A percentile compares a stretch with the other conserved stretches of the same genome.
These are phyloP conservation scores for Hyphodiscus sp. DNA, from an alignment of 2,329 filamentous ascomycete species.

Conservation along the genomic window DNA sequence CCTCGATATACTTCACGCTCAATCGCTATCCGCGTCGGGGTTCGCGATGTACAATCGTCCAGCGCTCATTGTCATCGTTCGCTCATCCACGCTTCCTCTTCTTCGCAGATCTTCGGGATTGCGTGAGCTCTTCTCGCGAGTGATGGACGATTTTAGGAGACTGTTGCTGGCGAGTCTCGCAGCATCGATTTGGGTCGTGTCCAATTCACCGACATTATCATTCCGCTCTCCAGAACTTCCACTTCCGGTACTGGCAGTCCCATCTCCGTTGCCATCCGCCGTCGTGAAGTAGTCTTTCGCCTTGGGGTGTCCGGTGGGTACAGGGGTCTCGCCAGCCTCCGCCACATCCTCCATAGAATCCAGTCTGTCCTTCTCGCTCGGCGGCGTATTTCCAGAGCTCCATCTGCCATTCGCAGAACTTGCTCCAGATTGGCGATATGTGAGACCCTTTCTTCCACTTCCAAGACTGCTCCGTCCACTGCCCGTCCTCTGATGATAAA, in stretches of 20 bases:
- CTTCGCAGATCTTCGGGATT: conserved; percentile 66
- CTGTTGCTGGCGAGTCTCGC: conserved; percentile 53
- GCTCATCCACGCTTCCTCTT: conserved; percentile 77
- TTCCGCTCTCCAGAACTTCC: conserved; percentile 42
- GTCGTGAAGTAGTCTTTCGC: conserved; percentile 22
- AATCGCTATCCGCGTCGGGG: conserved; percentile 49
- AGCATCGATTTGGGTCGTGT: conserved; percentile 28
- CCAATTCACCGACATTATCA: conserved; percentile 53
- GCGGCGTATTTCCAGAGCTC: conserved; percentile 39
- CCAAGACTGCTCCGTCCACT: conserved; percentile 62
- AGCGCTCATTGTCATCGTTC: conserved; percentile 56
- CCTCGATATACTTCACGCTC: too few relatives aligned
- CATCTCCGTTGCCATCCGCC: conserved; percentile 18
- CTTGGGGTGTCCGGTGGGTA: conserved; percentile 11
- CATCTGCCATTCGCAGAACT: conserved; percentile 33
- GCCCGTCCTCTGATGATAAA: conserved; percentile 62
- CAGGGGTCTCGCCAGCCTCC: conserved; percentile 24
- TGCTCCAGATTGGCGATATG: conserved; percentile 33
- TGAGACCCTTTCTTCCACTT: conserved; percentile 33
- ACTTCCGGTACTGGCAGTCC: conserved; percentile 25
- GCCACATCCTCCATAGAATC: conserved; percentile 21
- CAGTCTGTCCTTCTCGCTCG: conserved; percentile 27
- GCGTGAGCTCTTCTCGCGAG: conserved; percentile 60
- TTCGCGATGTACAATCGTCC: conserved; percentile 80
- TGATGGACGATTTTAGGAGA: conserved; percentile 48